Base-by-base conservation (phyloP, 139 green algal genomes). In the Ulvella scutata region DNA sequence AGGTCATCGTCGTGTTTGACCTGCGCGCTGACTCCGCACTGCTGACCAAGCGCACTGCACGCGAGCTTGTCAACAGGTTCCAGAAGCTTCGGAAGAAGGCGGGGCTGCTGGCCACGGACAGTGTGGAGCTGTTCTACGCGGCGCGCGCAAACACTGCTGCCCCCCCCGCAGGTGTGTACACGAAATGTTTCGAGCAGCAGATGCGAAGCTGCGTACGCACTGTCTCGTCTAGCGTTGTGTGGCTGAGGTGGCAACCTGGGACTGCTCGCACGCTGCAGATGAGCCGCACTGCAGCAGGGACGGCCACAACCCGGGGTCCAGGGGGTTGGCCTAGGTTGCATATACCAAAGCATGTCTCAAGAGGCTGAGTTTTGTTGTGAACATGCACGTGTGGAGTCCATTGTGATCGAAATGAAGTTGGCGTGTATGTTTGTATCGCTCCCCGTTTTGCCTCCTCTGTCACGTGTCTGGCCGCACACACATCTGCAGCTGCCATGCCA, bases 11-110 rank as follows among this genome's bases (percentile, higher is more conserved):
- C 28, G 89, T 98, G 74, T 78, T 98, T 75, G 93, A 98, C 80
- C 78, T 99, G 78, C 40, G 76, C 31, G 21, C 73, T 38, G 86
- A 91, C 72, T 82, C 86, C 3, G 80, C 77, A 23, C 84, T 98
- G 43, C 23, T 88, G 28, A 77, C 87, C 33, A 85, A 88, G 4
- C 90, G 93, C 17, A 59, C 90, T 13, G 94, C 92, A 17, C 82
- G 94, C 7, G 93, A 98, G 86, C 75, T 98, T 33, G 90, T 97
- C 60, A 98, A 97, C 86, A 84, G 94, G 28, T 90, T 96, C 75
- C 94, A 98, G 86, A 96, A 96, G 80, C 82, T 98, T 44, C 83
- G 94, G 13, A 99, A 99, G 85, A 87, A 88, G 43, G 86, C 88
- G 3, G 92, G 91, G 9, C 79, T 97, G 74, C 79, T 80, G 23